Conservation (phyloP, 2,329 filamentous ascomycete species). For the Didymella keratinophila region DNA sequence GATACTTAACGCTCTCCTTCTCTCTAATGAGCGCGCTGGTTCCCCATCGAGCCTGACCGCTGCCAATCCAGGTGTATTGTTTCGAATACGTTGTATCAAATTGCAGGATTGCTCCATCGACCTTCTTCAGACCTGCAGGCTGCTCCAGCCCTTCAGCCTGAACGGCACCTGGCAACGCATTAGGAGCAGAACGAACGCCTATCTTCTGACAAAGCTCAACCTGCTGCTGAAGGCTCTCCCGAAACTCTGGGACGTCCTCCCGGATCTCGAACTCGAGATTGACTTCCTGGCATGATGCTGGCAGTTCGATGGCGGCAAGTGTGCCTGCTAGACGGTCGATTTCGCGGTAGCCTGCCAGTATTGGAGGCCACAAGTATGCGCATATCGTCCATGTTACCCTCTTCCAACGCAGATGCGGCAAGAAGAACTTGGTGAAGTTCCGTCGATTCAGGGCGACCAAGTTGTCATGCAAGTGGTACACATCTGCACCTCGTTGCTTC, state of each 20-base stretch:
- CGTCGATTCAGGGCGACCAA: conserved; percentile 5
- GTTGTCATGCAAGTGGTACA: conserved; percentile 36
- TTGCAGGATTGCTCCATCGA: conserved; percentile 20
- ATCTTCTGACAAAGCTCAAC: conserved; percentile 18
- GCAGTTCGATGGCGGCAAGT: conserved; percentile 21
- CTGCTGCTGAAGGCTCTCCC: conserved; percentile 14
- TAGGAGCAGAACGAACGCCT: no score
- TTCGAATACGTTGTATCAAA: conserved; percentile 21
- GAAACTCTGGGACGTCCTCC: conserved; percentile 20
- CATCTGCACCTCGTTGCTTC: conserved; percentile 28
- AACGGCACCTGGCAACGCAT: no score
- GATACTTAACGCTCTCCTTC: conserved; percentile 20
- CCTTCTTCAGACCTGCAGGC: conserved; percentile 12
- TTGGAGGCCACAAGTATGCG: conserved; percentile 20
- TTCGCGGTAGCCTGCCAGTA: conserved; percentile 16
- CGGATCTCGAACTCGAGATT: conserved; percentile 34
- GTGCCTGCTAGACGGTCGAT: conserved; percentile 12
- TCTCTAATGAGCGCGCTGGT: conserved; percentile 15
- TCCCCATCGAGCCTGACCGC: conserved; percentile 20
- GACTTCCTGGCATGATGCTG: conserved; percentile 34
- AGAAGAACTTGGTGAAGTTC: conserved; percentile 23
- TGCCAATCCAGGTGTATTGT: conserved; percentile 29
- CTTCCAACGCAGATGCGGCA: conserved; percentile 32
- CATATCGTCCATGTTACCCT: conserved; percentile 37
- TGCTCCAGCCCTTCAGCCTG: not conserved